These are phyloP conservation scores for Ceriops tagal DNA, from an alignment of 345 rosid genomes.

Conservation along the genomic window DNA sequence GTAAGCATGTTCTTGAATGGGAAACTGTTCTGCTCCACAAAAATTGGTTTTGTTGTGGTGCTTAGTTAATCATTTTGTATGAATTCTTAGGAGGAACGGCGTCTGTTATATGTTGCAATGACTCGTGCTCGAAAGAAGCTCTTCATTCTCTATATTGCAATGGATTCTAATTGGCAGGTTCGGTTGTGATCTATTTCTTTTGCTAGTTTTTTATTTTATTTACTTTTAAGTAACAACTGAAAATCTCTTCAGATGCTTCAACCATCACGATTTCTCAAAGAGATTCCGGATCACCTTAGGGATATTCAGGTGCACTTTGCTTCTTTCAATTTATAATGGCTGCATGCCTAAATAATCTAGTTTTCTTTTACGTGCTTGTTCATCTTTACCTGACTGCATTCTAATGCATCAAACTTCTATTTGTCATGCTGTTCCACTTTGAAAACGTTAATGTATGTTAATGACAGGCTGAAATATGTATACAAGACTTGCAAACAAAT, in stretches of 20 bases:
- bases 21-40: background rate
- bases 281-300: constrained; percentile 76
- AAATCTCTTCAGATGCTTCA: constrained; percentile 62
- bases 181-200: constrained; percentile 18
- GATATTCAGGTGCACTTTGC: constrained; percentile 49
- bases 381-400: background rate
- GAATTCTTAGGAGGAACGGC: constrained; percentile 75
- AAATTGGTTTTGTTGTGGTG: background rate
- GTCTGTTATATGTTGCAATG: constrained; percentile 90
- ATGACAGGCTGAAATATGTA: constrained; percentile 51
- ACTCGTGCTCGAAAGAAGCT: constrained; percentile 88
- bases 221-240: constrained; percentile 23
- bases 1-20: constrained; percentile 32
- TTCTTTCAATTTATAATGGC: too few species aligned
- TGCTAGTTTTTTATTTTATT: constrained; percentile 11
- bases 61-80: constrained; percentile 18
- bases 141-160: constrained; percentile 63
- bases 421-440: background rate
- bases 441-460: background rate
- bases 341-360: too few species aligned
- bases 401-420: background rate
- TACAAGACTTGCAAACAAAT: constrained; percentile 36
- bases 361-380: background rate
- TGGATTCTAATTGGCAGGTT: constrained; percentile 98
- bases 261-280: constrained; percentile 91